Conservation (phyloP, 2,329 filamentous ascomycete species). For the Paraphoma chrysanthemicola region DNA sequence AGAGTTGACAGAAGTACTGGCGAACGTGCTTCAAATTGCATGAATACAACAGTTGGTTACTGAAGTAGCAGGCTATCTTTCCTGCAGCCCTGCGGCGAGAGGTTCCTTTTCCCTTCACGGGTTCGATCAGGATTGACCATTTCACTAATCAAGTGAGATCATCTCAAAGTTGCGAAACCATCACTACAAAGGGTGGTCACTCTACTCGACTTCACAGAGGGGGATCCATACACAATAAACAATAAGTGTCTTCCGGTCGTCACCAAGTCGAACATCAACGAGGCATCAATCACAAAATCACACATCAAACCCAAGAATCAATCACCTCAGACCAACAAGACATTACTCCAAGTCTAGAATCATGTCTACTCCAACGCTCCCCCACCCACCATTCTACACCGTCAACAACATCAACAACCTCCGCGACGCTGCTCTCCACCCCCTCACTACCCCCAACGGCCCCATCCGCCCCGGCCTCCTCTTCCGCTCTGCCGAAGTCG, state of each 20-base stretch:
- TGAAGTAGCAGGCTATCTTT: no score
- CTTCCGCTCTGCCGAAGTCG: conserved; percentile 73
- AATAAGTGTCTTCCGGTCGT: no score
- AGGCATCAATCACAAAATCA: no score
- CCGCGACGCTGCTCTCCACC: conserved; percentile 36
- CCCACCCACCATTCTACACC: conserved; percentile 67
- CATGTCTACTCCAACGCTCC: conserved; percentile 66
- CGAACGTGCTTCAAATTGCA: no score
- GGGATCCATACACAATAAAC: no score
- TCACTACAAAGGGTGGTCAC: not conserved
- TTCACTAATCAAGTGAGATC: conserved; percentile 6
- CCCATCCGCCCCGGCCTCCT: conserved; percentile 60
- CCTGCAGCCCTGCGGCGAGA: no score
- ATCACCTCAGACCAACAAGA: not conserved
- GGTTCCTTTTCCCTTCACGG: no score
- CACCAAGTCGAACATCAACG: no score
- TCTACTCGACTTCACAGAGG: not conserved
- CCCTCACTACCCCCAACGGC: conserved; percentile 26
- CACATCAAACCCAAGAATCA: not conserved
- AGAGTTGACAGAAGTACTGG: no score
- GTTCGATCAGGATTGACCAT: not conserved
- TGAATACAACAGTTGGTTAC: no score
- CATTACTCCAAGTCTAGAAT: conserved; percentile 56
- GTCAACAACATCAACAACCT: conserved; percentile 59
- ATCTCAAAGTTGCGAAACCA: conserved; percentile 24